Evolutionary conservation across 306 rosid species (phyloP).

Genomic region (Lotus japonicus): DNA sequence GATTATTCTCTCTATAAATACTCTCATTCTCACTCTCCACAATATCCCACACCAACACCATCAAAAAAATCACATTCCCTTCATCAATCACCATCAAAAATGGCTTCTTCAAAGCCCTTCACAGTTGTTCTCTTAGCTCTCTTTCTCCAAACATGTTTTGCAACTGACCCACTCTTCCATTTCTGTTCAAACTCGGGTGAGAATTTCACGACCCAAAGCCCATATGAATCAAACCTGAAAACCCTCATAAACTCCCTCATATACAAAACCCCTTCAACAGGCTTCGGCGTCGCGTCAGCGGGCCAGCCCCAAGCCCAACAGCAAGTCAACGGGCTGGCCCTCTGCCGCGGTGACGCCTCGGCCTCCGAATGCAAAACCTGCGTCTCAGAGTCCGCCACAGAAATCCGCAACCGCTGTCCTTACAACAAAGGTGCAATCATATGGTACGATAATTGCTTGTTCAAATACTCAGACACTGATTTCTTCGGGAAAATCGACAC

Average conservation of each 20-base stretch:
- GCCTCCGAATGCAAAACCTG: constrained; percentile 31
- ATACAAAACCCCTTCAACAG: constrained; percentile 22
- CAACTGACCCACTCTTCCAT: constrained; percentile 37
- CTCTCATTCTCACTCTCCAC: background rate
- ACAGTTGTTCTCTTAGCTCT: background rate
- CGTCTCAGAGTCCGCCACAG: constrained; percentile 12
- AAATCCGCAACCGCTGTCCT: constrained; percentile 15
- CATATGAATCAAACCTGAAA: constrained; percentile 24
- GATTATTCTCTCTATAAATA: constrained; percentile 10
- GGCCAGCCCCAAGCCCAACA: background rate
- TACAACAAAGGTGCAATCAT: constrained; percentile 26
- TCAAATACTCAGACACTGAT: constrained; percentile 27
- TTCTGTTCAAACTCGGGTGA: constrained; percentile 38
- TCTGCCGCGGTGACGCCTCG: constrained; percentile 32
- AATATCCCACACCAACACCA: background rate
- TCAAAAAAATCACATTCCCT: background rate
- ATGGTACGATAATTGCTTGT: constrained; percentile 31
- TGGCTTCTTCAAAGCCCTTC: constrained; percentile 20
- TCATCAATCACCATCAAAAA: no score
- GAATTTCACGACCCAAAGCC: constrained; percentile 34
- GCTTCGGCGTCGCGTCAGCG: constrained; percentile 22
- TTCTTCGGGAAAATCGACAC: constrained; percentile 35
- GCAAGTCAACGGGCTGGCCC: constrained; percentile 26
- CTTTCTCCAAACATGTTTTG: constrained; percentile 34
- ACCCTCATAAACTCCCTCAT: background rate